phyloP scores from a whole-genome alignment of 2,329 filamentous ascomycete genomes.

The Diaporthe vaccinii region DNA sequence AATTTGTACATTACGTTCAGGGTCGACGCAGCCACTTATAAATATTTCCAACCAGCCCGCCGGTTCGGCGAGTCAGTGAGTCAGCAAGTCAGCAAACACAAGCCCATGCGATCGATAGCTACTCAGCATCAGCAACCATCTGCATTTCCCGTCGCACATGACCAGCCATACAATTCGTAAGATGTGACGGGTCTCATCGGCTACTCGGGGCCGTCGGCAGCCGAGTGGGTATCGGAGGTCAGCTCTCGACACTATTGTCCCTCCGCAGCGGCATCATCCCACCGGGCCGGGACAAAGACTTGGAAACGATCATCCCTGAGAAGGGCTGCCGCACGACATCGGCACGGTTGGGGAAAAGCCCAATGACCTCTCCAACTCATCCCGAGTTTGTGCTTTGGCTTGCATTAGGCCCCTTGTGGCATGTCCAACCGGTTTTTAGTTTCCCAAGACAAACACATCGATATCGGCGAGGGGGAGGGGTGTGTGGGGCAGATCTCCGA shows the following conservation, averaged over 20 bases:
- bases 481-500: slow-evolving; percentile 30
- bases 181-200: background rate
- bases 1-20: slow-evolving; percentile 8
- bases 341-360: background rate
- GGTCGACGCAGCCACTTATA: slow-evolving; percentile 1
- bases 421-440: slow-evolving; percentile 25
- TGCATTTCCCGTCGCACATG: background rate
- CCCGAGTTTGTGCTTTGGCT: background rate
- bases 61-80: background rate
- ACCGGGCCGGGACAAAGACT: background rate
- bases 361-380: background rate
- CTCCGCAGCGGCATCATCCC: slow-evolving; percentile 1
- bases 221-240: background rate
- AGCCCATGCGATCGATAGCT: background rate
- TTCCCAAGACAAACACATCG: background rate
- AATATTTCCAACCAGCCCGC: background rate
- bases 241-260: background rate
- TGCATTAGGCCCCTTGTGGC: slow-evolving; percentile 30
- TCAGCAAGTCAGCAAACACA: background rate
- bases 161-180: background rate
- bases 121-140: too few species aligned
- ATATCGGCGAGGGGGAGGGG: background rate
- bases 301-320: slow-evolving; percentile 7
- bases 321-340: background rate
- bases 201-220: background rate